Base-by-base conservation (phyloP, 352 stramenopile genomes). In the Saprolegnia diclina region DNA sequence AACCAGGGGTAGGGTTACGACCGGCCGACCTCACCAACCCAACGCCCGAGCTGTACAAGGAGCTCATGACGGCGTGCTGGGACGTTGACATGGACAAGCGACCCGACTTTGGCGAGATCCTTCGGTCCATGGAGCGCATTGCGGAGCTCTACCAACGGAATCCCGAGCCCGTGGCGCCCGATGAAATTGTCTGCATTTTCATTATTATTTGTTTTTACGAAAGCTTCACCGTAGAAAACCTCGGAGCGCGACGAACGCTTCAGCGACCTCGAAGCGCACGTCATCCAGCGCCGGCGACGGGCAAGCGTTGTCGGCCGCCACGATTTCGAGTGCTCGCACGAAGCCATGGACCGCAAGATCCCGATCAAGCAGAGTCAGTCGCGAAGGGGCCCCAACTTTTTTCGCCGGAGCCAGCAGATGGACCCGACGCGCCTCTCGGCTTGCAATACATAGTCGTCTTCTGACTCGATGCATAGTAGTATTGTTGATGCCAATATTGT, bases 31-130 rank as follows among this genome's bases (percentile, higher is more conserved):
- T 91, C 65, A 72, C 63, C 0, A 80, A 76, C 5, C 56, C 79
- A 32, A 79, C 81, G 11, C 84, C 84, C 21, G 74, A 89, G 0
- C 79, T 77, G 0, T 80, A 90, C 14, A 80, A 89, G 14, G 77
- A 87, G 22, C 67, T 92, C 38, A 92, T 92, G 82, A 80, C 75
- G 50, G 81, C 88, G 53, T 92, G 84, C 65, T 92, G 82, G 84
- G 79, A 91, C 56, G 64, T 74, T 1, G 77, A 91, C 40, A 82
- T 83, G 3, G 81, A 89, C 53, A 80, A 90, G 57, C 77, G 82
- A 0, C 82, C 84, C 37, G 78, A 74, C 0, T 92, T 91, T 56
- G 76, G 64, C 0, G 80, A 91, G 14, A 85, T 90, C 35, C 52
- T 59, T 19, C 11, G 13, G 13, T 40, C 11, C 24, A 59, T 59